Evolutionary conservation across 371 early-diverging fungal genomes (phyloP).

Genomic region (Coemansia sp.): DNA sequence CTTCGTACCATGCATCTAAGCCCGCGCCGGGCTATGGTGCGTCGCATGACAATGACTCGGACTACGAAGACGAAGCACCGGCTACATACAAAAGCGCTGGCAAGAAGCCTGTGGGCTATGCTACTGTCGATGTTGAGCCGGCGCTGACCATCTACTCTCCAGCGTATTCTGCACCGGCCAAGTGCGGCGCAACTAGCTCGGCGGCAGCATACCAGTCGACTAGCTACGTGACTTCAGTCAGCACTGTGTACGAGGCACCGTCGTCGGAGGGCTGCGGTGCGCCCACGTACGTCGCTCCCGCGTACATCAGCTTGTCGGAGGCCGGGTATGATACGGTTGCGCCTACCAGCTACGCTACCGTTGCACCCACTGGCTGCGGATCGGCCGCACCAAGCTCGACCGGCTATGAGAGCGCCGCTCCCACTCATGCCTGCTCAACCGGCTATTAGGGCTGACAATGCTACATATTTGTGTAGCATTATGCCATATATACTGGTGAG

Average conservation of each 20-base stretch:
- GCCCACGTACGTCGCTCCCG: neutral
- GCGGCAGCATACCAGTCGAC: constrained; percentile 17
- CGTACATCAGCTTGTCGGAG: too few relatives aligned
- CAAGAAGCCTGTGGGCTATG: neutral
- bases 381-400: neutral
- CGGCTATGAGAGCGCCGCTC: too few relatives aligned
- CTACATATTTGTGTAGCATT: too few relatives aligned
- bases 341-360: neutral
- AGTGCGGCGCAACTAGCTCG: neutral
- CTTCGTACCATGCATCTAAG: neutral
- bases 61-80: constrained; percentile 1
- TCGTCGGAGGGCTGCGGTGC: neutral
- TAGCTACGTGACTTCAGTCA: constrained; percentile 17
- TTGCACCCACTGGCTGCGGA: neutral
- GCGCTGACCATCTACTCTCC: constrained; percentile 11
- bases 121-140: constrained; percentile 12
- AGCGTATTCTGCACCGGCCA: neutral
- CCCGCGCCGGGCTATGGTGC: constrained; percentile 8
- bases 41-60: neutral
- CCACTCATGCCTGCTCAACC: too few relatives aligned
- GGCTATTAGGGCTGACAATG: too few relatives aligned
- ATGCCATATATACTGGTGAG: too few relatives aligned
- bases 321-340: neutral
- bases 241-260: constrained; percentile 22
- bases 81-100: neutral